A percentile compares a stretch with the other conserved stretches of the same genome.
Evolutionary conservation across 2,329 filamentous ascomycete genomes (phyloP).

Genomic region (Trichoderma breve): DNA sequence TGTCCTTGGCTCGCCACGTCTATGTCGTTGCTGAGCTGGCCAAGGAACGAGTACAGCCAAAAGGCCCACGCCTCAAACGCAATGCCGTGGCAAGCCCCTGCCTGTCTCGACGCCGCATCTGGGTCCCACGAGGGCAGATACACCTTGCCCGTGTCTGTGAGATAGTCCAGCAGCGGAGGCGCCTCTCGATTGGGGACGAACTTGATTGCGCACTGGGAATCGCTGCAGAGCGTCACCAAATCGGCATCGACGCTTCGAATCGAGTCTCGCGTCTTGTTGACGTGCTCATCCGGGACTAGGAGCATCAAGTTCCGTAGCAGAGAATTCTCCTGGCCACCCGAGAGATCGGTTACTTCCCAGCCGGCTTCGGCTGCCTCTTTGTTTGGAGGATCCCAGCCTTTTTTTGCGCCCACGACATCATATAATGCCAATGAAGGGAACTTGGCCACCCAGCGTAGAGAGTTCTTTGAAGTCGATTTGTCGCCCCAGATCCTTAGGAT

Average conservation of each 20-base stretch:
- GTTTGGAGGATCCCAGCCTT: conserved; percentile 36
- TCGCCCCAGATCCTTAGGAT: conserved; percentile 47
- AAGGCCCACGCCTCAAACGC: conserved; percentile 43
- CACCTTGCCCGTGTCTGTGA: conserved; percentile 35
- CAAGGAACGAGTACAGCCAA: conserved; percentile 42
- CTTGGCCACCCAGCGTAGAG: conserved; percentile 40
- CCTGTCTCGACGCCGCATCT: conserved; percentile 30
- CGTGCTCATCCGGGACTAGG: conserved; percentile 31
- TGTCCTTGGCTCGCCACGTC: conserved; percentile 32
- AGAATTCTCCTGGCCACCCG: conserved; percentile 32
- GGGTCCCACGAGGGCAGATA: conserved; percentile 32
- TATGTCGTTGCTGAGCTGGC: conserved; percentile 36
- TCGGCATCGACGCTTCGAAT: conserved; percentile 37
- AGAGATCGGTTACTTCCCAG: conserved; percentile 35
- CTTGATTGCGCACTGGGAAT: conserved; percentile 34
- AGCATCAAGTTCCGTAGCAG: conserved; percentile 38
- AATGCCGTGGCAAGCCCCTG: conserved; percentile 34
- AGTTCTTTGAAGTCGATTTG: conserved; percentile 38
- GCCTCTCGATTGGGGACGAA: conserved; percentile 33
- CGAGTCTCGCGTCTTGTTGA: conserved; percentile 28
- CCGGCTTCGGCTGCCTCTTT: conserved; percentile 30
- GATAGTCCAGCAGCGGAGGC: conserved; percentile 35
- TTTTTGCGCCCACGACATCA: conserved; percentile 39
- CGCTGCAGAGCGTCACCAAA: conserved; percentile 34
- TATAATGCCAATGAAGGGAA: conserved; percentile 48